These are phyloP conservation scores for Cadophora malorum DNA, from an alignment of 2,329 filamentous ascomycete genomes.

Conservation along the genomic window DNA sequence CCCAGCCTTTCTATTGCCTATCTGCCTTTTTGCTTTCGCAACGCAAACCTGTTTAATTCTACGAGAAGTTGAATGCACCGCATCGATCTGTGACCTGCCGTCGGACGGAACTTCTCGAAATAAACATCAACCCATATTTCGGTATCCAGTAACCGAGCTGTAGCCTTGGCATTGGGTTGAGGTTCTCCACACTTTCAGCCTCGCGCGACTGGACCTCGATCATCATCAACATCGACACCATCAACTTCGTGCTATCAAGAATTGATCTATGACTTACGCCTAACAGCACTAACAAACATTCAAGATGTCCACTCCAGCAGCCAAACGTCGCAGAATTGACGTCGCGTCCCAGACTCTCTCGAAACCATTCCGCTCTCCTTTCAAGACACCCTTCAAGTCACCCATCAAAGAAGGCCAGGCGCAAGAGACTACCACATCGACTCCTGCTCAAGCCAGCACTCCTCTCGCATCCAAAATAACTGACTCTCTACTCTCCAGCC, in stretches of 20 bases:
- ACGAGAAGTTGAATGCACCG: no score
- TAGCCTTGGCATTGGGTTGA: neutral
- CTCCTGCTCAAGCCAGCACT: neutral
- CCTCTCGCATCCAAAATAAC: constrained; percentile 21
- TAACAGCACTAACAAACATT: constrained; percentile 39
- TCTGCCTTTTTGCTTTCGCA: no score
- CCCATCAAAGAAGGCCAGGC: constrained; percentile 27
- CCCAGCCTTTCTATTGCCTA: no score
- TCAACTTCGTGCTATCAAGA: constrained; percentile 32
- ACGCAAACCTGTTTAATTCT: no score
- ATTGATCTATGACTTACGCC: constrained; percentile 38
- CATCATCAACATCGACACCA: neutral
- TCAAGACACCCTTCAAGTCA: constrained; percentile 54
- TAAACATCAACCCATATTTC: no score
- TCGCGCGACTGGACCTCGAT: neutral
- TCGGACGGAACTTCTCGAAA: no score
- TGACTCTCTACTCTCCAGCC: constrained; percentile 28
- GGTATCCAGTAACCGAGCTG: no score
- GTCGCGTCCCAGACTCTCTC: constrained; percentile 63
- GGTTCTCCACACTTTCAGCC: constrained; percentile 23
- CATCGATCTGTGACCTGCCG: no score
- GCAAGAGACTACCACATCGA: constrained; percentile 1
- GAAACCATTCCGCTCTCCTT: constrained; percentile 76
- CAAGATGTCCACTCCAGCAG: constrained; percentile 56
- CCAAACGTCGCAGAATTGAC: constrained; percentile 69